These are phyloP conservation scores for Nicotiana noctiflora DNA, from an alignment of 257 asterid species.

Conservation along the genomic window DNA sequence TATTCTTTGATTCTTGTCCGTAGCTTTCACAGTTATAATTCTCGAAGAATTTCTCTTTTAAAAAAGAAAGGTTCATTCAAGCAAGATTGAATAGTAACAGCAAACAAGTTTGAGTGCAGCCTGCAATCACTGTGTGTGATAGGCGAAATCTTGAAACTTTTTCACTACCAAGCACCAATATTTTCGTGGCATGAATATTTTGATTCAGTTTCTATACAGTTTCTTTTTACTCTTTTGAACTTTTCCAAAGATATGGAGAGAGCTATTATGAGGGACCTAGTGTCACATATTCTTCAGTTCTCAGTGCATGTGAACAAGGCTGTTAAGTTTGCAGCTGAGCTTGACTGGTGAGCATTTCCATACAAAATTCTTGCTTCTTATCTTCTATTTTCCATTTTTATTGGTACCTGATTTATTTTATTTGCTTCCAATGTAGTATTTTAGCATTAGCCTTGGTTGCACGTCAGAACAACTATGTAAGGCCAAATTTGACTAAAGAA, in stretches of 20 bases:
- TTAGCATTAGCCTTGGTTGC: constrained; percentile 89
- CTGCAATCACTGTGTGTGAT: not conserved
- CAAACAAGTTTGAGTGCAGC: not conserved
- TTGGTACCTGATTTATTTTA: constrained; percentile 19
- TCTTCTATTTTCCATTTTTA: constrained; percentile 11
- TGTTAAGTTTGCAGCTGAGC: constrained; percentile 78
- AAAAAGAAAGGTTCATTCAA: not conserved
- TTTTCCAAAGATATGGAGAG: constrained; percentile 85
- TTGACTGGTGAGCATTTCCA: constrained; percentile 69
- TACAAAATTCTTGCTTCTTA: constrained; percentile 10
- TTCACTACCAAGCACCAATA: not conserved
- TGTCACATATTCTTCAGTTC: constrained; percentile 68
- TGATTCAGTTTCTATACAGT: not conserved
- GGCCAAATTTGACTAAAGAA: constrained; percentile 88
- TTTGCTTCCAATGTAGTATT: constrained; percentile 35
- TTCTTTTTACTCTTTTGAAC: not conserved
- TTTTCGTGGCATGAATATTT: not conserved
- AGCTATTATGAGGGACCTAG: constrained; percentile 85
- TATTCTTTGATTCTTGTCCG: constrained; percentile 12
- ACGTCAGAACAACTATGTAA: constrained; percentile 85
- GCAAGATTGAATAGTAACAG: not conserved
- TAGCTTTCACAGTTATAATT: constrained; percentile 10
- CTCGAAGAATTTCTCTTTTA: not conserved
- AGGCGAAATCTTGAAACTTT: not conserved
- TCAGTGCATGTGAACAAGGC: constrained; percentile 62